Evolutionary conservation across 225 moss, liverwort and hornwort genomes (phyloP), one percentile per base, ranked within the genome.

Genomic region (Physcomitrium patens): DNA sequence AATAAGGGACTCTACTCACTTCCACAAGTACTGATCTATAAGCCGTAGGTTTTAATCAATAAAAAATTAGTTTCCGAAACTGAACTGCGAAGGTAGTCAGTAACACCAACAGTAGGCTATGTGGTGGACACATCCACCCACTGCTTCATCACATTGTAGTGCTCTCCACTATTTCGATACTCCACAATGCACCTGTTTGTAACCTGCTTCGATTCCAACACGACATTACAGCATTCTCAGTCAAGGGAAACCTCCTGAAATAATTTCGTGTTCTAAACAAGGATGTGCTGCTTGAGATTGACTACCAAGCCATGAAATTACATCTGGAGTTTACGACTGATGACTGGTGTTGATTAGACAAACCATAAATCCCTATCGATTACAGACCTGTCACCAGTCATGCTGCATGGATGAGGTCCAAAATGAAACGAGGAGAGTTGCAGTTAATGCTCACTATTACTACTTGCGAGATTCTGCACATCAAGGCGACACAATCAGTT

Each of bases 81-180:
- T 23, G 15, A 14, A 56, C 59, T 44, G 6, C 43, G 51, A 54
- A 63, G 24, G 8, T 50, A 44, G 5, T 37, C 31, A 69, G 60
- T 9, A 54, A 74, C 22, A 18, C 17, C 12, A 7, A 14, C n/a
- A 70, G 27, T 12, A 41, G 28, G 47, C 57, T 68, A 74, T 14
- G 22, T 52, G 76, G 79, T 69, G 28, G 3, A 82, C 71, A 81
- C 91, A 86, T 87, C 95, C 77, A 99, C 90, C 93, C 99, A 99
- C 61, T 95, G 83, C 82, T 95, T 99, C 24, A 76, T 46, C 27
- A 50, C 68, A 85, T 95, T 93, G 59, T 91, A 99, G 20, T 85
- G 74, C 66, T 95, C 95, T 72, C 95, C 95, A 76, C 95, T 95
- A 82, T 99, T 99, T 10, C 93, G 95, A 69, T 99, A 99, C 56